Percentiles rank a stretch among this genome's conserved stretches.
These are phyloP conservation scores for Hericium erinaceus DNA, from an alignment of 768 basidiomycete species.

Conservation along the genomic window DNA sequence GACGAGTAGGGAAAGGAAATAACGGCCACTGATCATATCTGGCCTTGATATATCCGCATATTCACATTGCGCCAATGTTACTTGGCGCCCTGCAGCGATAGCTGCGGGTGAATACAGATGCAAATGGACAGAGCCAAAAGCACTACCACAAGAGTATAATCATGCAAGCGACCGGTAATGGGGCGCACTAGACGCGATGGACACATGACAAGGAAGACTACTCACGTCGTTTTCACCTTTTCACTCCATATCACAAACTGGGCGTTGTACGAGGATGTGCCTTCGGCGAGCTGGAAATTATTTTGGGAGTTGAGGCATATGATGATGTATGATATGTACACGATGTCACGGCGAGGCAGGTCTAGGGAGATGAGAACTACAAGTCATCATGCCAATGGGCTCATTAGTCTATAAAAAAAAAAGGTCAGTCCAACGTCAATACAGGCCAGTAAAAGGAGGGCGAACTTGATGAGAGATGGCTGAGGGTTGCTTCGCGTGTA, in stretches of 20 bases:
- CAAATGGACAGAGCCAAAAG: background rate
- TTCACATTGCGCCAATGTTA: background rate
- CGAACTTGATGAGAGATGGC: slow-evolving; percentile 91
- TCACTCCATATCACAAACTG: background rate
- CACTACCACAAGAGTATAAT: background rate
- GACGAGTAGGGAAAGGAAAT: too few relatives aligned
- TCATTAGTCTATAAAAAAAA: slow-evolving; percentile 60
- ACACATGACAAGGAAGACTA: background rate
- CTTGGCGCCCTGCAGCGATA: background rate
- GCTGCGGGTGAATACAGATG: background rate
- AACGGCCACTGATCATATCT: background rate
- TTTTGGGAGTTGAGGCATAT: background rate
- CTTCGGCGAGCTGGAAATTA: background rate
- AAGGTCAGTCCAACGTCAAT: background rate
- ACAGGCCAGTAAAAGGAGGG: slow-evolving; percentile 13
- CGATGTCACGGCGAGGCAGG: background rate
- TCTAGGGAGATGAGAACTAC: background rate
- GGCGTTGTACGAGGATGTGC: background rate
- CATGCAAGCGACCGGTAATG: background rate
- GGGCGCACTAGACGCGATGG: background rate
- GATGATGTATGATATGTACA: background rate
- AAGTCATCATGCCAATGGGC: slow-evolving; percentile 69
- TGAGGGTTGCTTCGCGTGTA: slow-evolving; percentile 90
- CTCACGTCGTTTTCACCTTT: background rate
- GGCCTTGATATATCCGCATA: background rate